phyloP scores from a whole-genome alignment of 202 grass and related monocot species.

The Thinopyrum obtusiflorum region DNA sequence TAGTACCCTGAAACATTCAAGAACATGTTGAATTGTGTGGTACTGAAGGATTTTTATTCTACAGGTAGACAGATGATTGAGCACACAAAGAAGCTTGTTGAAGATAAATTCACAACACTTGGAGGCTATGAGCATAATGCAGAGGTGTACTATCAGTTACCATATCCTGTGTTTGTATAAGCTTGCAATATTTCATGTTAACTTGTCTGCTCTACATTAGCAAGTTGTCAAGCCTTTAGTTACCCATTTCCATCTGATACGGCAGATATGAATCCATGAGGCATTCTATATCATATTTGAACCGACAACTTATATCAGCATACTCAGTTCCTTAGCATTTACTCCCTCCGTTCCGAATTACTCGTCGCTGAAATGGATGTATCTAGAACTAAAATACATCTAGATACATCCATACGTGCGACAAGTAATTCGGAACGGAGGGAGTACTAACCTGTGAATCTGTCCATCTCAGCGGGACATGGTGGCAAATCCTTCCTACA shows the following conservation, averaged over 20 bases:
- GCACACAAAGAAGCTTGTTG: constrained; percentile 97
- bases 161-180: constrained; percentile 18
- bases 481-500: not conserved
- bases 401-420: too few relatives aligned
- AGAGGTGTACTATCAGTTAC: constrained; percentile 54
- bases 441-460: not conserved
- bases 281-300: not conserved
- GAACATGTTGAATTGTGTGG: not conserved
- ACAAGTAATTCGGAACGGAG: too few relatives aligned
- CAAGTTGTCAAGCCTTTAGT: not conserved
- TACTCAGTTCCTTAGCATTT: not conserved
- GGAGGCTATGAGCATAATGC: constrained; percentile 91
- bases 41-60: constrained; percentile 20
- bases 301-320: not conserved
- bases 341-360: too few relatives aligned
- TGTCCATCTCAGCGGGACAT: constrained; percentile 5
- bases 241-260: constrained; percentile 7
- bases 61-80: constrained; percentile 99
- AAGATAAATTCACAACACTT: constrained; percentile 85
- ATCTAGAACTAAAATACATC: too few relatives aligned
- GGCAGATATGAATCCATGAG: not conserved
- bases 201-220: constrained; percentile 2
- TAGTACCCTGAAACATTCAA: not conserved
- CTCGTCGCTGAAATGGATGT: too few relatives aligned
- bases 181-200: not conserved